These are phyloP conservation scores for Trametes punicea DNA, from an alignment of 768 basidiomycete genomes.

Conservation along the genomic window DNA sequence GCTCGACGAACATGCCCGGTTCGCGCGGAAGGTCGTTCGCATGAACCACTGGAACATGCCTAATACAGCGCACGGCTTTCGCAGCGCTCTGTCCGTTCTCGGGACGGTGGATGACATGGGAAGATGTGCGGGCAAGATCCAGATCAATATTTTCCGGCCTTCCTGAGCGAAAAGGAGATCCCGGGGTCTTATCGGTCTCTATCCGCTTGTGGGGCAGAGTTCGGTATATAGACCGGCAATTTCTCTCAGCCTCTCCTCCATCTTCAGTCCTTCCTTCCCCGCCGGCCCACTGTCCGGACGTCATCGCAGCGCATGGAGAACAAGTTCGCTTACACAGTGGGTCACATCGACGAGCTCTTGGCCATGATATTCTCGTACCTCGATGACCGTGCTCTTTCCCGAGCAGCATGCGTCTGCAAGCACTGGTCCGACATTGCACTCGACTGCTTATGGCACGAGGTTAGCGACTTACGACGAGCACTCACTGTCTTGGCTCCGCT, in stretches of 20 bases:
- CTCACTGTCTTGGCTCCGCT: slow-evolving; percentile 53
- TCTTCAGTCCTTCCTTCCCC: slow-evolving; percentile 1
- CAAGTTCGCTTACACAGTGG: neutral
- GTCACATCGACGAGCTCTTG: slow-evolving; percentile 24
- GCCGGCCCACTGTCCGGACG: neutral
- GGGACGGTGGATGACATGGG: slow-evolving; percentile 5
- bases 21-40: neutral
- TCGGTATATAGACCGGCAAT: slow-evolving; percentile 23
- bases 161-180: slow-evolving; percentile 9
- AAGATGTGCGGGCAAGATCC: slow-evolving; percentile 13
- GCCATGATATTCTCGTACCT: slow-evolving; percentile 25
- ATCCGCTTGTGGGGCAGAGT: slow-evolving; percentile 8
- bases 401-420: slow-evolving; percentile 49
- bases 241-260: slow-evolving; percentile 8
- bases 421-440: slow-evolving; percentile 57
- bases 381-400: slow-evolving; percentile 22
- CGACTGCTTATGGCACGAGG: slow-evolving; percentile 55
- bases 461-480: slow-evolving; percentile 44
- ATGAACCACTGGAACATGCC: neutral
- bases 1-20: neutral
- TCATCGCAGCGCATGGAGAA: slow-evolving; percentile 3
- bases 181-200: slow-evolving; percentile 23
- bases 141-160: slow-evolving; percentile 5
- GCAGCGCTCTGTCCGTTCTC: neutral
- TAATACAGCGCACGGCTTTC: neutral